Conservation (phyloP, 1,139 yeast genomes). For the Trichomonascaceae sp. region DNA sequence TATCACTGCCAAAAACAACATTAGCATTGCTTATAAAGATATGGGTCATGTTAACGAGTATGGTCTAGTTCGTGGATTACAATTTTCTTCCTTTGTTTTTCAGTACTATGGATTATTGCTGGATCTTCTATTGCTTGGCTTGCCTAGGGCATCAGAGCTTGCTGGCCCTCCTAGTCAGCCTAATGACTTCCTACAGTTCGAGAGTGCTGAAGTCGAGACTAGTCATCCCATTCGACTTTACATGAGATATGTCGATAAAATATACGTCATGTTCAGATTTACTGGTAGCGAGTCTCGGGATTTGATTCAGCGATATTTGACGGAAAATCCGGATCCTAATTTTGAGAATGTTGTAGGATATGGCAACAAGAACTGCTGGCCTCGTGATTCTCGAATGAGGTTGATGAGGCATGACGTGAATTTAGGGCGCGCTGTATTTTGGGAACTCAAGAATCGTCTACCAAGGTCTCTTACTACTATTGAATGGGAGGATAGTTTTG, state of each 20-base stretch:
- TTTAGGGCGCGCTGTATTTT: slow-evolving; percentile 83
- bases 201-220: slow-evolving; percentile 51
- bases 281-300: slow-evolving; percentile 67
- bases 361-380: slow-evolving; percentile 92
- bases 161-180: slow-evolving; percentile 73
- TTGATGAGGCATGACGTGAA: slow-evolving; percentile 88
- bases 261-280: slow-evolving; percentile 75
- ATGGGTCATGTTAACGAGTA: slow-evolving; percentile 90
- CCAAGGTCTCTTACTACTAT: slow-evolving; percentile 70
- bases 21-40: slow-evolving; percentile 78
- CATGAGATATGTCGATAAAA: slow-evolving; percentile 74
- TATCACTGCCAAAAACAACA: slow-evolving; percentile 85
- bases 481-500: slow-evolving; percentile 76
- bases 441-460: slow-evolving; percentile 79
- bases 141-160: slow-evolving; percentile 78
- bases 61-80: slow-evolving; percentile 84
- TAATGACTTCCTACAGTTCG: slow-evolving; percentile 70
- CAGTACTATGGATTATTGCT: slow-evolving; percentile 86
- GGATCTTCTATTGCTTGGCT: slow-evolving; percentile 76
- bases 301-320: slow-evolving; percentile 64
- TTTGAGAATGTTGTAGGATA: slow-evolving; percentile 83
- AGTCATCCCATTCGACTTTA: slow-evolving; percentile 74
- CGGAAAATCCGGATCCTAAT: slow-evolving; percentile 89
- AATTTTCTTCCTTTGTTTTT: slow-evolving; percentile 80
- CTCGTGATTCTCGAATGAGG: slow-evolving; percentile 85